These are phyloP conservation scores for Didymella glomerata DNA, from an alignment of 2,329 filamentous ascomycete species.

Conservation along the genomic window DNA sequence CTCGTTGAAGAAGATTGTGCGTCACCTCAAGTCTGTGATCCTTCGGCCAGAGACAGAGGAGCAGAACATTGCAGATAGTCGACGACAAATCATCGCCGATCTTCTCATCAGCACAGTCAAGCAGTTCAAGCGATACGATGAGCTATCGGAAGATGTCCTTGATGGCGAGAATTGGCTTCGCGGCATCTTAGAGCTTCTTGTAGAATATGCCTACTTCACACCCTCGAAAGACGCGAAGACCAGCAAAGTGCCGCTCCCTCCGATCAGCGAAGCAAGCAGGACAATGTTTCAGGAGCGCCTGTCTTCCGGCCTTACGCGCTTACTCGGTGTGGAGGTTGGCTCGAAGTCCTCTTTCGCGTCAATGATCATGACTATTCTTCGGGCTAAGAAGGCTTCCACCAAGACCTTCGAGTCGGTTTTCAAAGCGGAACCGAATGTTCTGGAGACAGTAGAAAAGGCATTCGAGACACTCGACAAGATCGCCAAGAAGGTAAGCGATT, in stretches of 20 bases:
- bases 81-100: slow-evolving; percentile 61
- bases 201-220: slow-evolving; percentile 61
- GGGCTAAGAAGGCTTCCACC: slow-evolving; percentile 34
- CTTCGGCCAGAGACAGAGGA: slow-evolving; percentile 57
- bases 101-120: slow-evolving; percentile 62
- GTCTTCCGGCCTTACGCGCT: slow-evolving; percentile 62
- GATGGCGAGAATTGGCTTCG: slow-evolving; percentile 55
- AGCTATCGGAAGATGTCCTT: slow-evolving; percentile 30
- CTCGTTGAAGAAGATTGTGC: slow-evolving; percentile 61
- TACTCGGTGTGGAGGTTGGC: slow-evolving; percentile 50
- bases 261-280: slow-evolving; percentile 58
- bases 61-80: slow-evolving; percentile 55
- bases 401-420: slow-evolving; percentile 57
- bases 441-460: slow-evolving; percentile 48
- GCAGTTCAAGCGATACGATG: slow-evolving; percentile 47
- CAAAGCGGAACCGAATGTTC: slow-evolving; percentile 57
- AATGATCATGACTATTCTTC: slow-evolving; percentile 42
- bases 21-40: slow-evolving; percentile 59
- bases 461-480: slow-evolving; percentile 44
- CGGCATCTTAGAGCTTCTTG: slow-evolving; percentile 56
- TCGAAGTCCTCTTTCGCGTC: slow-evolving; percentile 39
- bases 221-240: slow-evolving; percentile 46
- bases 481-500: slow-evolving; percentile 31
- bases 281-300: slow-evolving; percentile 64
- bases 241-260: slow-evolving; percentile 52